Conservation (phyloP, 2,329 filamentous ascomycete genomes). For the Paecilomyces fulvus region DNA sequence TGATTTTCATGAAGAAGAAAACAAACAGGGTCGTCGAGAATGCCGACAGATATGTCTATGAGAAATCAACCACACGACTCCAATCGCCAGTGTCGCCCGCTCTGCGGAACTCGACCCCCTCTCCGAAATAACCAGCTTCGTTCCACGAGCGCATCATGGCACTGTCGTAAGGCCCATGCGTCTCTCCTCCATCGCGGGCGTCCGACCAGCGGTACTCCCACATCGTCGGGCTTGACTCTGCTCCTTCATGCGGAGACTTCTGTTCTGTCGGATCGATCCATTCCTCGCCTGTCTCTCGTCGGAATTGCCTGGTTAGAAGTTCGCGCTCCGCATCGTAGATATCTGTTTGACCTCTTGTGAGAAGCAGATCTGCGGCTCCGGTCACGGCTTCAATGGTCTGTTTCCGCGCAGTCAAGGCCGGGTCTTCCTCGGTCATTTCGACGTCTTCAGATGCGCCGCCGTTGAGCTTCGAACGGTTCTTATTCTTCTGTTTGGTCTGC, state of each 20-base stretch:
- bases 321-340: constrained; percentile 88
- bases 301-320: constrained; percentile 71
- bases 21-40: neutral
- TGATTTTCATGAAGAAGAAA: neutral
- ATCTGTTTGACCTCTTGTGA: constrained; percentile 75
- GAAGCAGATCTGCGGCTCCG: constrained; percentile 77
- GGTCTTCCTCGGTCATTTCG: constrained; percentile 65
- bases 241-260: constrained; percentile 17
- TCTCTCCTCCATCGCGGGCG: constrained; percentile 66
- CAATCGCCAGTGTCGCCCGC: constrained; percentile 49
- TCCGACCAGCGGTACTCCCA: constrained; percentile 96
- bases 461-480: constrained; percentile 42
- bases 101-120: constrained; percentile 68
- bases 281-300: constrained; percentile 74
- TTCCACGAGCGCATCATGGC: constrained; percentile 85
- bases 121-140: constrained; percentile 83
- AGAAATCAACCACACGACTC: constrained; percentile 45
- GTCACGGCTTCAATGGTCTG: constrained; percentile 74
- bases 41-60: constrained; percentile 25
- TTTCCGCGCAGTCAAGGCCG: constrained; percentile 61
- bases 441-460: constrained; percentile 42
- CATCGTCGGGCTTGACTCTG: constrained; percentile 36
- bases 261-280: constrained; percentile 55
- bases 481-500: constrained; percentile 49
- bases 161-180: constrained; percentile 81